Base-by-base conservation (phyloP, 2,329 filamentous ascomycete species). In the Microsporum audouinii region DNA sequence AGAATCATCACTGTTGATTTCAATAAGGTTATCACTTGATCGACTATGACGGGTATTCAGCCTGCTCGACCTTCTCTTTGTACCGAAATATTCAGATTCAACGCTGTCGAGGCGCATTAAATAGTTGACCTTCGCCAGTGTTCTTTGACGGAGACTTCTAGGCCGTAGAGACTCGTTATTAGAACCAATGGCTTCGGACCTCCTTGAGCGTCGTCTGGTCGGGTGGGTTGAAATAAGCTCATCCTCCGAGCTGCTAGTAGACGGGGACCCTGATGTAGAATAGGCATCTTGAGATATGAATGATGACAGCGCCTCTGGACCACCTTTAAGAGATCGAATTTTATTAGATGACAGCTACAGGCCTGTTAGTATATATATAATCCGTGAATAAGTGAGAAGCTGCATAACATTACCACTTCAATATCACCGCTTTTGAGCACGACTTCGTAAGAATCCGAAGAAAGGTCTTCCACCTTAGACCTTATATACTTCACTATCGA, bases 381-480 rank as follows among this genome's bases (percentile, higher is more conserved):
- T 34, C 5, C 14, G 4, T 36, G 14, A 36, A 4, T 55, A 31
- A 34, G n/a, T 4, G 17, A 17, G 49, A 36, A 10, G 4, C 7
- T 8, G 12, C 12, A 5, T 36, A 2, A 14, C 2, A 27, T 59
- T 38, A 63, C 64, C 49, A 59, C 39, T 31, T 62, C 49, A 57
- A 58, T 60, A 49, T 66, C 64, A 29, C 63, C 62, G 41, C 60
- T 66, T 36, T 60, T 41, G 3, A 66, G 55, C 34, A 49, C 59
- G 23, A 61, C 56, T 31, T 43, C 34, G 43, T 61, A 66, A 3
- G 47, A 29, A 14, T 63, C 59, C 10, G 58, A 31, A 39, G 34
- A 27, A 34, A 27, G 36, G 23, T 53, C 60, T 17, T 60, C 49
- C 29, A 51, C 34, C 45, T 58, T 58, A 14, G 58, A 61, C 39